These are phyloP conservation scores for Penicillium sp. DNA, from an alignment of 2,329 filamentous ascomycete species.

Conservation along the genomic window DNA sequence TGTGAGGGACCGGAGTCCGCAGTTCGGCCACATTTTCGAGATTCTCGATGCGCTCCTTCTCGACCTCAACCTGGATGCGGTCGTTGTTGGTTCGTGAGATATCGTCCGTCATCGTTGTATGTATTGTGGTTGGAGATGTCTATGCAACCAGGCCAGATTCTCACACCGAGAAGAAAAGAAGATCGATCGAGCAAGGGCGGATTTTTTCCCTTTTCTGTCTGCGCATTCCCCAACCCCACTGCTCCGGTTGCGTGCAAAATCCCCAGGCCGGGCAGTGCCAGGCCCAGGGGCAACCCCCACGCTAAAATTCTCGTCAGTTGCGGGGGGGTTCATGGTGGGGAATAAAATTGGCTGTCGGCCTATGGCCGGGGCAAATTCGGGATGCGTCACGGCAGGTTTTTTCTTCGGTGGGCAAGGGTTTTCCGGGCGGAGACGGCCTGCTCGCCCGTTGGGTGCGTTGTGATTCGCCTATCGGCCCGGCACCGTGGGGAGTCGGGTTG, in stretches of 20 bases:
- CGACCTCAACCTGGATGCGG: constrained; percentile 17
- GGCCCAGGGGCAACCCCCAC: constrained; percentile 12
- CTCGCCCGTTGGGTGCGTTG: background rate
- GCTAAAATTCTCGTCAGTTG: constrained; percentile 15
- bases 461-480: background rate
- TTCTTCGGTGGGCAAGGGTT: background rate
- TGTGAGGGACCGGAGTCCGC: constrained; percentile 12
- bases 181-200: background rate
- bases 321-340: constrained; percentile 9
- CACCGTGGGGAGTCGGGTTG: background rate
- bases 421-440: background rate
- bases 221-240: constrained; percentile 9
- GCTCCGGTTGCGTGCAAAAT: constrained; percentile 4
- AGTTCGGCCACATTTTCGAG: constrained; percentile 21
- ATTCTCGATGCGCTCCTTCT: constrained; percentile 22
- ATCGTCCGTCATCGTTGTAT: constrained; percentile 21
- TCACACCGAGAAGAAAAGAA: constrained; percentile 8
- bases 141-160: constrained; percentile 7
- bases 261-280: background rate
- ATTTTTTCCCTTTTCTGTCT: constrained; percentile 4
- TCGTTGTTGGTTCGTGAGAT: constrained; percentile 19
- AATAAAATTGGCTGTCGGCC: background rate
- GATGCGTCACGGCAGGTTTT: background rate
- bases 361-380: background rate
- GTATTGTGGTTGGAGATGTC: background rate